phyloP scores from a whole-genome alignment of 768 basidiomycete genomes.

The Phaeotremella skinneri region DNA sequence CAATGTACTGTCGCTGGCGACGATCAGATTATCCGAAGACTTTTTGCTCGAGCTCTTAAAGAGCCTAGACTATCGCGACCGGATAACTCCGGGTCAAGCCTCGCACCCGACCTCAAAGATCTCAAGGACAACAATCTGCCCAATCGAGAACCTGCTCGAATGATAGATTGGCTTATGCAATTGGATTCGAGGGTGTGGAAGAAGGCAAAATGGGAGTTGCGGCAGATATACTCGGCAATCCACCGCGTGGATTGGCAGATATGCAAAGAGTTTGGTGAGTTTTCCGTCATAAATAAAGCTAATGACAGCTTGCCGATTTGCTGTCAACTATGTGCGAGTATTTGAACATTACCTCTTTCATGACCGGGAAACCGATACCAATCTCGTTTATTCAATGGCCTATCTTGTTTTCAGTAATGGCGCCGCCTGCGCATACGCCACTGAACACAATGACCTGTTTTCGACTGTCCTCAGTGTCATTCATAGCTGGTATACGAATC shows the following conservation, averaged over 20 bases:
- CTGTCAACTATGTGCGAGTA: conserved; percentile 76
- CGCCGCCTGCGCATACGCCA: conserved; percentile 74
- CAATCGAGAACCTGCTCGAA: conserved; percentile 14
- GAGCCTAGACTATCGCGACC: conserved; percentile 16
- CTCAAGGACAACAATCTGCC: conserved; percentile 17
- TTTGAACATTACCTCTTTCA: conserved; percentile 88
- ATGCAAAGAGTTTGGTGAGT: conserved; percentile 67
- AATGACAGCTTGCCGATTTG: conserved; percentile 72
- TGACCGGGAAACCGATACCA: conserved; percentile 91
- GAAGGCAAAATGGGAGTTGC: conserved; percentile 41
- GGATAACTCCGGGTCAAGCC: conserved; percentile 17
- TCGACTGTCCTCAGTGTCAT: conserved; percentile 77
- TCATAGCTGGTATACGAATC: conserved; percentile 87
- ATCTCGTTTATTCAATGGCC: conserved; percentile 87
- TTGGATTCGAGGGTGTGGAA: conserved; percentile 51
- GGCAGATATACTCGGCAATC: conserved; percentile 39
- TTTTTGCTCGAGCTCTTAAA: conserved; percentile 31
- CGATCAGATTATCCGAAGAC: conserved; percentile 32
- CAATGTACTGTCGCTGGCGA: conserved; percentile 35
- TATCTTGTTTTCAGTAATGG: conserved; percentile 81
- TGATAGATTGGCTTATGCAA: conserved; percentile 42
- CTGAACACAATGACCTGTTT: conserved; percentile 69
- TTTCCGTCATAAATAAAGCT: background rate
- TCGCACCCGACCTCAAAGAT: conserved; percentile 29
- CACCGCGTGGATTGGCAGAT: conserved; percentile 59